These are phyloP conservation scores for Cylindricascospora bacillispora DNA, from an alignment of 1,139 yeast genomes.

Conservation along the genomic window DNA sequence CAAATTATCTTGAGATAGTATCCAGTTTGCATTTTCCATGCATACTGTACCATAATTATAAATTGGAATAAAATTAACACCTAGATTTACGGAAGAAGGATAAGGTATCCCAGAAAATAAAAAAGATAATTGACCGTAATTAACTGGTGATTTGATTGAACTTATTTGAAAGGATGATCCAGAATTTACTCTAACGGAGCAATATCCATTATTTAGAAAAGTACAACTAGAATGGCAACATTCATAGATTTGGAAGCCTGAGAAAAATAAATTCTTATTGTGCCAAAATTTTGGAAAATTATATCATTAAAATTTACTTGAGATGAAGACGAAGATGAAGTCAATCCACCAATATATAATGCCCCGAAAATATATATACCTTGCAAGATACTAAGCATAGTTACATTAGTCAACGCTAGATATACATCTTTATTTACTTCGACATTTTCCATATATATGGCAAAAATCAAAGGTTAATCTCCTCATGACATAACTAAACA, in stretches of 20 bases:
- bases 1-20: neutral
- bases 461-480: no score
- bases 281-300: neutral
- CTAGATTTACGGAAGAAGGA: no score
- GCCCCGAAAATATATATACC: neutral
- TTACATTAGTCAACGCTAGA: no score
- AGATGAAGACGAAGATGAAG: neutral
- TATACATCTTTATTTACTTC: no score
- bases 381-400: no score
- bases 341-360: neutral
- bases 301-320: conserved; percentile 2
- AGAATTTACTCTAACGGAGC: neutral
- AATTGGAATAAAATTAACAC: neutral
- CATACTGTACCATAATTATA: conserved; percentile 2
- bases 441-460: no score
- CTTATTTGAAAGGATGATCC: neutral
- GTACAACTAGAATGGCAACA: neutral
- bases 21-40: conserved; percentile 1
- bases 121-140: no score
- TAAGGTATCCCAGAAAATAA: no score
- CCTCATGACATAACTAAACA: no score
- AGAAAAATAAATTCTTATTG: neutral
- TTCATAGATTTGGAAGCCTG: neutral
- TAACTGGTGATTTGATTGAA: no score
- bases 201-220: neutral